A percentile compares a stretch with the other conserved stretches of the same genome.
These are phyloP conservation scores for Phytophthora fragariae DNA, from an alignment of 352 stramenopile species.

Conservation along the genomic window DNA sequence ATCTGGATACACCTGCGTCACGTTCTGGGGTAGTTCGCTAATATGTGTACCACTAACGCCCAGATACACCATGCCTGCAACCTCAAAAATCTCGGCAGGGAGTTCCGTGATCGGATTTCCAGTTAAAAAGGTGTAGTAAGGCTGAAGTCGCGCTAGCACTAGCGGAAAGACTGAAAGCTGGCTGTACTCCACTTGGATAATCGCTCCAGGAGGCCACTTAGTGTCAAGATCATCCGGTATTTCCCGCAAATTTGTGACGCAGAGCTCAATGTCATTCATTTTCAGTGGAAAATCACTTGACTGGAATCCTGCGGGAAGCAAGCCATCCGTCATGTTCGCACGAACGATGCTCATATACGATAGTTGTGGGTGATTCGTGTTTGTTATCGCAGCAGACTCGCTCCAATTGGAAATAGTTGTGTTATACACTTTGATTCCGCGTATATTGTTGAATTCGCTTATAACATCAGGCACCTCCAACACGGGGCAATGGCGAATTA, in stretches of 20 bases:
- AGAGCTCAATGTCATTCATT: conserved; percentile 46
- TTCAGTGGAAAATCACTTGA: conserved; percentile 31
- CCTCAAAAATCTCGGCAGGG: conserved; percentile 17
- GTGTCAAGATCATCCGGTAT: conserved; percentile 38
- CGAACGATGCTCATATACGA: conserved; percentile 38
- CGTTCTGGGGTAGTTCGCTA: conserved; percentile 12
- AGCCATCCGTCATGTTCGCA: conserved; percentile 38
- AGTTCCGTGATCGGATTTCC: conserved; percentile 32
- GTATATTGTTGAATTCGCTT: conserved; percentile 28
- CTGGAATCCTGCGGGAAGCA: conserved; percentile 40
- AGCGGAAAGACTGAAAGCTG: conserved; percentile 14
- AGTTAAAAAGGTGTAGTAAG: conserved; percentile 28
- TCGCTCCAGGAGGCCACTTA: conserved; percentile 31
- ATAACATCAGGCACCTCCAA: conserved; percentile 30
- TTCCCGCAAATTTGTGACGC: conserved; percentile 34
- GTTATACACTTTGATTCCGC: conserved; percentile 49
- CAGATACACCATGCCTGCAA: conserved; percentile 12
- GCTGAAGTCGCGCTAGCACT: conserved; percentile 17
- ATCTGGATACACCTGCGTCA: conserved; percentile 2
- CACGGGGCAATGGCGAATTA: conserved; percentile 39
- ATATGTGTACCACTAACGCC: conserved; percentile 16
- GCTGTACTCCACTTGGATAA: conserved; percentile 32
- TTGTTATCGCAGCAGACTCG: conserved; percentile 27
- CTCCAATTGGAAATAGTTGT: conserved; percentile 37
- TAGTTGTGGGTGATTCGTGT: conserved; percentile 26